Conservation (phyloP, 2,329 filamentous ascomycete genomes). For the Aspergillus fumigatiaffinis region DNA sequence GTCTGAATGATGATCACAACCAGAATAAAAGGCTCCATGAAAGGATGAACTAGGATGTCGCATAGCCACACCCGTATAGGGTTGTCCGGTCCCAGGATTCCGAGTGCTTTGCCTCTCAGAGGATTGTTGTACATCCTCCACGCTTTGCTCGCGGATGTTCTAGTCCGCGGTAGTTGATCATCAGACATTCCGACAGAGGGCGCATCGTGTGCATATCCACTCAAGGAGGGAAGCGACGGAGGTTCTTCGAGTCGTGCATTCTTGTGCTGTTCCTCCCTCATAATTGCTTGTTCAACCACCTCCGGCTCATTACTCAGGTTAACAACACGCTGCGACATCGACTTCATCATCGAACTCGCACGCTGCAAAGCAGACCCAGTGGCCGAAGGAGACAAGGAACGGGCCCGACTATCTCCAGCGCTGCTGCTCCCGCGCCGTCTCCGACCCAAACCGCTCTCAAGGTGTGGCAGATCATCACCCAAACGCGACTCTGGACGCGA, state of each 20-base stretch:
- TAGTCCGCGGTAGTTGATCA: conserved; percentile 35
- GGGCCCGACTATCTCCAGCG: conserved; percentile 30
- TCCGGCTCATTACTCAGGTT: conserved; percentile 94
- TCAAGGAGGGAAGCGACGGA: conserved; percentile 47
- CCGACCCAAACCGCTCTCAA: conserved; percentile 57
- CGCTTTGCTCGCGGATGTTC: conserved; percentile 36
- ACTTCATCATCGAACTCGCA: conserved; percentile 71
- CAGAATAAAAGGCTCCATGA: conserved; percentile 81
- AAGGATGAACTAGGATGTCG: conserved; percentile 78
- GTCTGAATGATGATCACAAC: conserved; percentile 85
- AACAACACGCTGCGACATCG: conserved; percentile 95
- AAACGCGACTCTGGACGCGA: conserved; percentile 44
- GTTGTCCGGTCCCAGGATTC: conserved; percentile 78
- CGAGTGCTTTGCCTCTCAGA: conserved; percentile 78
- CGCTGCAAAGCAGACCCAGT: conserved; percentile 60
- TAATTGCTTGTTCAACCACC: conserved; percentile 67
- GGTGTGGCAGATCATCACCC: conserved; percentile 57
- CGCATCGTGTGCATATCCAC: conserved; percentile 44
- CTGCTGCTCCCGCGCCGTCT: conserved; percentile 55
- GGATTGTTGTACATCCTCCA: conserved; percentile 61
- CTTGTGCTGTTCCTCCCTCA: conserved; percentile 53
- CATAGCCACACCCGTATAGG: conserved; percentile 70
- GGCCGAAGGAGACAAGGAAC: conserved; percentile 61
- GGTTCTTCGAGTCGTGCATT: conserved; percentile 51
- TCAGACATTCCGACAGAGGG: conserved; percentile 29